Evolutionary conservation across 495 filamentous ascomycete genomes (phyloP), one percentile per base, ranked within the genome.

Genomic region (Penicillium dipodomyicola): DNA sequence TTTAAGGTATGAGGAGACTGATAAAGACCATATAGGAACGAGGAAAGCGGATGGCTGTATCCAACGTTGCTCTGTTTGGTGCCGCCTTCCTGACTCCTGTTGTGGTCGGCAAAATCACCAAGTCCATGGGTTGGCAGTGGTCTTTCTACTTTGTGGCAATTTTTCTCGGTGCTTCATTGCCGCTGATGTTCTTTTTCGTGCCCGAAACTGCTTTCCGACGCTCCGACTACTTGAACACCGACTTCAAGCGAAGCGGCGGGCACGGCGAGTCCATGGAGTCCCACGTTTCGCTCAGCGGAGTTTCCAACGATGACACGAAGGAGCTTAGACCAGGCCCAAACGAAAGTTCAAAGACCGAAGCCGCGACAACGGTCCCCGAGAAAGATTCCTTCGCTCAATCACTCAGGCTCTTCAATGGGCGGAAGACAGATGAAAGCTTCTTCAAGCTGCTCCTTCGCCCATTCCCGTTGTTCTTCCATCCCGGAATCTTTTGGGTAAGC

Each of bases 1-100:
- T 7, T 49, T 14, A 55, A 12, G 11, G 17, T n/a, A 0, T 29
- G 7, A 17, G 8, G 17, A 54, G 22, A 43, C 53, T 68, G 52
- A 58, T 56, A 35, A 1, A 30, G 2, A 23, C 25, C 17, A 44
- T 60, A 42, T 56, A 90, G 84, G 77, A 93, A 78, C 80, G 91
- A 32, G 92, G 92, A 23, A 89, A 86, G 65, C 82, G 92, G 45
- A 97, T 97, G 92, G 92, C 92, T 10, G 75, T 95, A 30, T 86
- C 87, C 11, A 97, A 96, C 68, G 82, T 97, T 48, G 85, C 92
- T 4, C 79, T 96, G 10, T 97, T 95, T 67, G 92, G 92, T 1
- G 90, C 91, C 6, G 90, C 92, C 4, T 96, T 97, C 64, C 87
- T 96, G 67, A 96, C 92, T 0, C 92, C 91, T 0, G 90, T 96